Evolutionary conservation across 2,329 filamentous ascomycete species (phyloP).

Genomic region (Phialophora tarda): DNA sequence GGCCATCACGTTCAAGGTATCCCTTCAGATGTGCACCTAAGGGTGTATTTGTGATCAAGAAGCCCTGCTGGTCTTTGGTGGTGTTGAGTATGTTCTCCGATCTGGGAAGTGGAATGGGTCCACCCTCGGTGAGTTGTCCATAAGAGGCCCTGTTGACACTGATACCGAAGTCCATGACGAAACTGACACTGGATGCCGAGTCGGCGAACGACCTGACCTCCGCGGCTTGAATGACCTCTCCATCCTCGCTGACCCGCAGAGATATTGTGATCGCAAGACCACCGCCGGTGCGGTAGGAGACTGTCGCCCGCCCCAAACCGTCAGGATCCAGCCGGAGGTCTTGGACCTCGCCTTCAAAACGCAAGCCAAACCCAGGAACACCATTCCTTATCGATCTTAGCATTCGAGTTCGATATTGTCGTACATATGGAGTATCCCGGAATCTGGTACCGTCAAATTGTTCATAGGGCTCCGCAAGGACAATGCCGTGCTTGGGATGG

Average conservation of each 20-base stretch:
- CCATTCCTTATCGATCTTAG: slow-evolving; percentile 20
- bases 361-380: slow-evolving; percentile 22
- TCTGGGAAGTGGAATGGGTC: slow-evolving; percentile 25
- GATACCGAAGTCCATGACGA: slow-evolving; percentile 22
- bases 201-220: slow-evolving; percentile 20
- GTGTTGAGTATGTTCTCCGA: slow-evolving; percentile 23
- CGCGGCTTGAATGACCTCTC: slow-evolving; percentile 22
- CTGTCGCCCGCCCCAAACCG: slow-evolving; percentile 22
- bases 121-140: slow-evolving; percentile 30
- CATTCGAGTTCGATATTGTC: slow-evolving; percentile 25
- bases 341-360: slow-evolving; percentile 19
- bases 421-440: slow-evolving; percentile 23
- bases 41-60: slow-evolving; percentile 16
- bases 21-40: slow-evolving; percentile 24
- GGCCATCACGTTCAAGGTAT: slow-evolving; percentile 7
- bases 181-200: slow-evolving; percentile 5
- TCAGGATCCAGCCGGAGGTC: slow-evolving; percentile 4
- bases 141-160: slow-evolving; percentile 30
- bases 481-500: slow-evolving; percentile 28
- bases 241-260: slow-evolving; percentile 18
- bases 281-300: slow-evolving; percentile 1
- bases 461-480: slow-evolving; percentile 26
- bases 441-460: slow-evolving; percentile 29
- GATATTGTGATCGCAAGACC: slow-evolving; percentile 20
- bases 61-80: neutral